Percentiles rank a stretch among this genome's conserved stretches.
phyloP scores from a whole-genome alignment of 768 basidiomycete species.

The Suillus bovinus region DNA sequence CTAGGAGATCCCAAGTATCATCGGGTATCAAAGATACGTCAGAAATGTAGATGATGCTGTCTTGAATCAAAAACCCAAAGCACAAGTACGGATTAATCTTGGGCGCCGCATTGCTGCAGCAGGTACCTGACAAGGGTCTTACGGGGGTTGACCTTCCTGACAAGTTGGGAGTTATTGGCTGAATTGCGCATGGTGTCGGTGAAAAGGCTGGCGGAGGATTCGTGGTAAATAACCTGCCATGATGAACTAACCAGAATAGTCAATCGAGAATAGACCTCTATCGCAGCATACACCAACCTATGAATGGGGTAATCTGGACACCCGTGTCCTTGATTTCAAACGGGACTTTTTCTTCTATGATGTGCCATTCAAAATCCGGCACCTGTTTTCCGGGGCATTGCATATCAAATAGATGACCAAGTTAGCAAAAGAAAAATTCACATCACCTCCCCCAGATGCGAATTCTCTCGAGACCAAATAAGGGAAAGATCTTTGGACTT shows the following conservation, averaged over 20 bases:
- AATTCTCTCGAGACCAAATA: constrained; percentile 77
- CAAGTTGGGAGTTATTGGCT: constrained; percentile 36
- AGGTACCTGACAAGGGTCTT: constrained; percentile 16
- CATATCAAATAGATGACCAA: not conserved
- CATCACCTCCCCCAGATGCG: constrained; percentile 81
- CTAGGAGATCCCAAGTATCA: constrained; percentile 59
- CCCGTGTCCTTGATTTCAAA: constrained; percentile 70
- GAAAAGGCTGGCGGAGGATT: constrained; percentile 38
- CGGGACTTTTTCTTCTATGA: constrained; percentile 66
- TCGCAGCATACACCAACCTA: constrained; percentile 43
- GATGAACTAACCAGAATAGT: constrained; percentile 52
- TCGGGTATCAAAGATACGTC: constrained; percentile 84
- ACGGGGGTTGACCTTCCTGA: constrained; percentile 33
- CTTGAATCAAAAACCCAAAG: constrained; percentile 69
- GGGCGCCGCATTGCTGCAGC: constrained; percentile 3
- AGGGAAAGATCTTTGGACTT: constrained; percentile 73
- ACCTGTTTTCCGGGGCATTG: constrained; percentile 44
- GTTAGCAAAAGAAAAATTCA: constrained; percentile 30
- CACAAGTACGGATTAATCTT: constrained; percentile 59
- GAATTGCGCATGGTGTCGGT: constrained; percentile 41
- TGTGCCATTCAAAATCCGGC: constrained; percentile 81
- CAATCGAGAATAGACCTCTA: constrained; percentile 7
- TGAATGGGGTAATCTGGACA: constrained; percentile 63
- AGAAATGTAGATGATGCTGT: constrained; percentile 72
- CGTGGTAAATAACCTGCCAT: constrained; percentile 63